Base-by-base conservation (phyloP, 768 basidiomycete species). In the Lactarius sp. region DNA sequence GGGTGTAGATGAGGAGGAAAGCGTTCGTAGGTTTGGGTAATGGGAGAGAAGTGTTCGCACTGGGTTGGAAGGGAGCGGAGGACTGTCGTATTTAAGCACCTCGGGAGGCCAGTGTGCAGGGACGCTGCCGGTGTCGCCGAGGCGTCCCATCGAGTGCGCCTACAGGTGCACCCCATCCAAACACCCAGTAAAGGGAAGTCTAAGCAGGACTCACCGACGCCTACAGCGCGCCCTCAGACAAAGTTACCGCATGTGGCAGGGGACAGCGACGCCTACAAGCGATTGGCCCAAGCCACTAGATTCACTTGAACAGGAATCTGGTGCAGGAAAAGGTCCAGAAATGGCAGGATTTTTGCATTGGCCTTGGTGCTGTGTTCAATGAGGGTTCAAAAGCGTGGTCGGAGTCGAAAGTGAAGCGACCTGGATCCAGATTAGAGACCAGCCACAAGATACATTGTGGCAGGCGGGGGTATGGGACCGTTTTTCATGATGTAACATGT, bases 1-100 rank as follows among this genome's bases (percentile, higher is more conserved):
- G 27, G 12, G 41, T 33, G 42, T 16, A 42, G 44, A 44, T 44
- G 44, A 47, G 46, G n/a, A 18, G 41, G 27, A 27, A 42, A 53
- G 16, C 41, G 20, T 14, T 55, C 16, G 52, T 20, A 13, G 31
- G 33, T 13, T 27, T 27, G 27, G 2, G 27, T 27, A 27, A 27
- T 37, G 31, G 47, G 36, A 41, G 20, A 6, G 18, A n/a, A 39
- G 33, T 42, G 57, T 10, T 54, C 18, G 59, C 12, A 33, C 39
- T 56, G 50, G 55, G 18, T 14, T 41, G 14, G 39, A 52, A n/a
- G 42, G 49, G 55, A 56, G 33, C 34, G 6, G 33, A 42, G 10
- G 8, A 0, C 54, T 12, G 52, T 13, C 54, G 59, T 65, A 65
- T 60, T 65, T 65, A 65, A 60, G 18, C 54, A 22, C 22, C 7